phyloP scores from a whole-genome alignment of 331 rosid genomes.

The Erythrophleum ivorense region DNA sequence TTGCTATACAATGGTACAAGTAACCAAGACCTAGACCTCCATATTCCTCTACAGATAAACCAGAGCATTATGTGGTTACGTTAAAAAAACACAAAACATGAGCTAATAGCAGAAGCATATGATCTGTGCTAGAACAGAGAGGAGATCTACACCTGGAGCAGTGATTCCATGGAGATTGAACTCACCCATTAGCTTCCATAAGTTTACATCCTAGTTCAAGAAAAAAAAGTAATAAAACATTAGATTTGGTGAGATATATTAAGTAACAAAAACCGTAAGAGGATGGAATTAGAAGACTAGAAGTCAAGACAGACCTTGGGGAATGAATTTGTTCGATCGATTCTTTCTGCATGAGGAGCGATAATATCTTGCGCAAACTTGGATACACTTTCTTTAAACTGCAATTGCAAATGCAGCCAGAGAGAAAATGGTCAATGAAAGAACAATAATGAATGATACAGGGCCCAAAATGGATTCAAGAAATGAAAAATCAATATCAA shows the following conservation, averaged over 20 bases:
- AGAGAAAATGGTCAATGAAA: too few relatives aligned
- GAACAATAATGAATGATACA: too few relatives aligned
- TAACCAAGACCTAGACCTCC: slow-evolving; percentile 98
- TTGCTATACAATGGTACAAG: slow-evolving; percentile 87
- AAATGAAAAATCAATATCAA: too few relatives aligned
- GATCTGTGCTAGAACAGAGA: too few relatives aligned
- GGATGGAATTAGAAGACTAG: too few relatives aligned
- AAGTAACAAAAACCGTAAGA: too few relatives aligned
- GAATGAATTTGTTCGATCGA: slow-evolving; percentile 75
- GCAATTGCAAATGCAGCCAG: too few relatives aligned
- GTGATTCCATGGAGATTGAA: slow-evolving; percentile 91
- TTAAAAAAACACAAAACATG: too few relatives aligned
- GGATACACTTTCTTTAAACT: slow-evolving; percentile 86
- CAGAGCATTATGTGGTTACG: too few relatives aligned
- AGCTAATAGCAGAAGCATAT: too few relatives aligned
- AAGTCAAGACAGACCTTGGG: slow-evolving; percentile 50
- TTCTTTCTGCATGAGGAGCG: slow-evolving; percentile 81
- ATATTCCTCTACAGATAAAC: slow-evolving; percentile 89
- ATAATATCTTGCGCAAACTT: slow-evolving; percentile 77
- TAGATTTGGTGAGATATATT: slow-evolving; percentile 20
- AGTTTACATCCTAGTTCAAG: slow-evolving; percentile 90
- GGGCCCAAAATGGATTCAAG: too few relatives aligned
- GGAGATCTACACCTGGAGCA: slow-evolving; percentile 75
- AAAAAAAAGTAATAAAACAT: too few relatives aligned
- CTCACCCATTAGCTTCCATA: slow-evolving; percentile 92